Evolutionary conservation across 1,284 basidiomycete species (phyloP), one percentile per base, ranked within the genome.

Genomic region (Boletus mariae): DNA sequence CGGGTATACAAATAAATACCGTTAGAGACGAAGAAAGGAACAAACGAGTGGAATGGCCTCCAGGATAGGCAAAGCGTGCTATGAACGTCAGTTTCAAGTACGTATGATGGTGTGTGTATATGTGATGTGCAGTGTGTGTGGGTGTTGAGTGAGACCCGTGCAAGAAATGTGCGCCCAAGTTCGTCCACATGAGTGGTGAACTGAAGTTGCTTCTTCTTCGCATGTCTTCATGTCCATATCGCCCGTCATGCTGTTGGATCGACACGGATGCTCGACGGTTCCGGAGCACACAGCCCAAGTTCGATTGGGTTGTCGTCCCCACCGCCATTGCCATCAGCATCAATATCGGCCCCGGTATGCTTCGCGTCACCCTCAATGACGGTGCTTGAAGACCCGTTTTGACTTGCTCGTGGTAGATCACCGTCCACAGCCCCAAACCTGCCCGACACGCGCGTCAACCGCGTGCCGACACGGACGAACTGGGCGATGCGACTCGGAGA

Each of bases 331-430:
- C 26, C 25, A 10, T 44, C 42, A 4, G n/a, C 26, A 29, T 13
- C 42, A 10, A 23, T 11, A 42, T 15, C 12, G 13, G 11, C 13
- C 5, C 25, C 13, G 25, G 6, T 13, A 15, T 32, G 47, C 15
- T 32, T 35, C 8, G 35, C 15, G 9, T 8, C 46, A 12, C 28
- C 37, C 13, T 26, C 15, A 8, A 26, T 38, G 17, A 60, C 59
- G 10, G 47, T 62, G 23, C 49, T 61, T 40, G 51, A 51, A 10
- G 60, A 64, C 12, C 37, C 46, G 17, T 53, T 56, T 10, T 26
- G 45, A 11, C 43, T 44, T 26, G n/a, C n/a, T 25, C 15, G 5
- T 25, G 15, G 6, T 8, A n/a, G n/a, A 13, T 47, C 32, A n/a
- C 13, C 15, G 15, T 28, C 13, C 25, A 17, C 13, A 44, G 26